Evolutionary conservation across 768 basidiomycete species (phyloP).

Genomic region (Auriscalpium vulgare): DNA sequence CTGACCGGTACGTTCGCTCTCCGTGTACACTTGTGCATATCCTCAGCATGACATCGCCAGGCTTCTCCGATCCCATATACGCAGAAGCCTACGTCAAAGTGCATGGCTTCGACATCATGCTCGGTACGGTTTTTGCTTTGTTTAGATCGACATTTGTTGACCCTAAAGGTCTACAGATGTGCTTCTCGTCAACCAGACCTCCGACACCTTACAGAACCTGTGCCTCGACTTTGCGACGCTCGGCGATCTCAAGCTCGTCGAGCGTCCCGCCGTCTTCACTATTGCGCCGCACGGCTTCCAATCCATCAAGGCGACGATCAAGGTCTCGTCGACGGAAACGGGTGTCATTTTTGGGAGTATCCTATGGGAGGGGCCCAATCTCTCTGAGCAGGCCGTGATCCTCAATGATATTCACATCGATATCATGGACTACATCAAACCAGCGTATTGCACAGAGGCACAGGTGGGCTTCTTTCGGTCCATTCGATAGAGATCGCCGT

Average conservation of each 20-base stretch:
- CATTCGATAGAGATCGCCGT: neutral
- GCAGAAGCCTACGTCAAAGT: slow-evolving; percentile 97
- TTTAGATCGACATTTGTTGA: neutral
- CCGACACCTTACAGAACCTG: slow-evolving; percentile 91
- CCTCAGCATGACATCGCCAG: slow-evolving; percentile 27
- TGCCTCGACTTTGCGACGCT: slow-evolving; percentile 96
- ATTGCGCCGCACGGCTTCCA: slow-evolving; percentile 97
- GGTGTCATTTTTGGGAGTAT: slow-evolving; percentile 98
- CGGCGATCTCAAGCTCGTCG: slow-evolving; percentile 94
- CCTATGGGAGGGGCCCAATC: slow-evolving; percentile 86
- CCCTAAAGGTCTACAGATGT: slow-evolving; percentile 50
- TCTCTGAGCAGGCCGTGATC: slow-evolving; percentile 87
- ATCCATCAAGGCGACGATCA: slow-evolving; percentile 97
- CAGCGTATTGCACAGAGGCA: slow-evolving; percentile 90
- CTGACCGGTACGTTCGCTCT: slow-evolving; percentile 58
- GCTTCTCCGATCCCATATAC: slow-evolving; percentile 97
- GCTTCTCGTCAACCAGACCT: slow-evolving; percentile 91
- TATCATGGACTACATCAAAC: slow-evolving; percentile 98
- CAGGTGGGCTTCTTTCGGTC: slow-evolving; percentile 47
- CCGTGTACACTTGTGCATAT: neutral
- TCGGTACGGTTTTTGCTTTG: slow-evolving; percentile 42
- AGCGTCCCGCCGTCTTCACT: slow-evolving; percentile 89
- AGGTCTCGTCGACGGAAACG: slow-evolving; percentile 96
- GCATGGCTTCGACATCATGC: slow-evolving; percentile 92
- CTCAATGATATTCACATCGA: slow-evolving; percentile 97